A percentile compares a stretch with the other conserved stretches of the same genome.
Evolutionary conservation across 164 flowering plant species (phyloP).

Genomic region (Sedum album): DNA sequence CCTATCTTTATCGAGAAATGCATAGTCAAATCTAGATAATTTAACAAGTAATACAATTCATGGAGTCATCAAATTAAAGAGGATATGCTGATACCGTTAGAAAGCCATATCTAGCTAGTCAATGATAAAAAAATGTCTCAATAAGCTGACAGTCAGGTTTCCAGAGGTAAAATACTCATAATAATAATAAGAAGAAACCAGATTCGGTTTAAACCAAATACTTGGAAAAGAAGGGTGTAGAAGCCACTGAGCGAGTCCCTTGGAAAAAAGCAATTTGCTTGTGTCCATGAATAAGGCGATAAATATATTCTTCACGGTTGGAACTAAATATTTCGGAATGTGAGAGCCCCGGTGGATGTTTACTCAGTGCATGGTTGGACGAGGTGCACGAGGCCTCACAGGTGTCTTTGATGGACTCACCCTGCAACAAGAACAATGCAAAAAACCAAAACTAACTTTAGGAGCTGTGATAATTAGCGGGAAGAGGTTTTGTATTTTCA

Average conservation of each 20-base stretch:
- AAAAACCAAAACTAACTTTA: neutral
- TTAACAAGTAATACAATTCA: neutral
- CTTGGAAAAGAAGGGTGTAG: neutral
- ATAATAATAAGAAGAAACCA: too few relatives aligned
- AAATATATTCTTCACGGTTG: neutral
- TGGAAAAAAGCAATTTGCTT: neutral
- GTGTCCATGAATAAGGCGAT: neutral
- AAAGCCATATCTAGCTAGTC: neutral
- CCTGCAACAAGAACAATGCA: constrained; percentile 25
- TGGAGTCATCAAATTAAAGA: neutral
- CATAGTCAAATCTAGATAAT: too few relatives aligned
- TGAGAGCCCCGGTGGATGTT: constrained; percentile 12
- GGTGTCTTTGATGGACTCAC: constrained; percentile 86
- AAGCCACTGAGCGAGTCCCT: neutral
- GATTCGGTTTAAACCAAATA: neutral
- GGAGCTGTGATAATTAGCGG: neutral
- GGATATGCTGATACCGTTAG: neutral
- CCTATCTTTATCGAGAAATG: too few relatives aligned
- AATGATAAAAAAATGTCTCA: too few relatives aligned
- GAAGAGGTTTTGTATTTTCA: neutral
- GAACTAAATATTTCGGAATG: neutral
- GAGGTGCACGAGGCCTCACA: constrained; percentile 59
- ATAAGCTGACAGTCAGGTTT: too few relatives aligned
- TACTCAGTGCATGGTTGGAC: constrained; percentile 36
- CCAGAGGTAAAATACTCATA: too few relatives aligned